Base-by-base conservation (phyloP, 140 eudicot genomes). In the Bidens hawaiensis region DNA sequence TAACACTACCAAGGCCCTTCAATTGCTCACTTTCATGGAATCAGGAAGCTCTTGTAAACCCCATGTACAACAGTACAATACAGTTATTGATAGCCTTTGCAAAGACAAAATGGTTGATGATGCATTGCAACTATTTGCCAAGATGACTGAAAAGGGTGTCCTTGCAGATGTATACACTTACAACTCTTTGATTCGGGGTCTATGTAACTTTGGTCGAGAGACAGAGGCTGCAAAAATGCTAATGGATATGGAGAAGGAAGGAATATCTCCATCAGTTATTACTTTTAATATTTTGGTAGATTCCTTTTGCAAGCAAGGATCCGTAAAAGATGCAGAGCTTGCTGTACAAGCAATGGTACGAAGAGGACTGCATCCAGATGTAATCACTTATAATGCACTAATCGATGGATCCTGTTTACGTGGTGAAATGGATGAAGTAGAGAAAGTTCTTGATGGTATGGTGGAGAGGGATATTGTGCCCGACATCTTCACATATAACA, bases 1-100 rank as follows among this genome's bases (percentile, higher is more conserved):
- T 2, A 27, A 43, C 41, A 64, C 49, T 64, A 65, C 1, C 24
- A 45, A 4, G 31, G 78, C 73, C 36, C 24, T 54, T 28, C 42
- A 40, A 69, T 43, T 73, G 33, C 68, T 73, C 5, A 64, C 11
- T 6, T 16, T 26, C 18, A 65, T 65, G 50, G 73, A 73, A 45
- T 9, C 30, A 13, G 58, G n/a, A n/a, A n/a, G 68, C 55, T 25
- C 68, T 7, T 42, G 68, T 62, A 62, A 53, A 14, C 60, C 60
- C 5, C 0, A 6, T 26, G 60, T 53, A 26, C 5, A 0, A 1
- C 60, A 25, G 4, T 53, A 53, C 21, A 53, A 1, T 5, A 7
- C 1, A 2, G 2, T 53, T 38, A 53, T 53, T 5, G 60, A 51
- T 2, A 24, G 59, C 59, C 59, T 51, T 6, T 51, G 59, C 59